These are phyloP conservation scores for Ensete glaucum DNA, from an alignment of 176 grass and related monocot genomes.

Conservation along the genomic window DNA sequence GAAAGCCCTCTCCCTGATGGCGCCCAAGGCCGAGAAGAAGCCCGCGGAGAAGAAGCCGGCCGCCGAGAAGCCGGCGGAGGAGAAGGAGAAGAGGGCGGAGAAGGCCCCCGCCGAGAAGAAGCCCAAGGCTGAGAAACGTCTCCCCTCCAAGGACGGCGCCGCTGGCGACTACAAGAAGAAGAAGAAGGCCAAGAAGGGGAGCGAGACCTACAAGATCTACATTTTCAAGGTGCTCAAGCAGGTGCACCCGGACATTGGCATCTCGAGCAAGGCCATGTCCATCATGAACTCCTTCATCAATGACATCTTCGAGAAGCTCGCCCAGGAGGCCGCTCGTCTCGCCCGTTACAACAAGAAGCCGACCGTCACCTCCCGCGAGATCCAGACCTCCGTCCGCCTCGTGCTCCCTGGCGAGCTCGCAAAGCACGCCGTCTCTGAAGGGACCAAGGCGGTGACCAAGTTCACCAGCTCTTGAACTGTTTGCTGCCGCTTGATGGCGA, in stretches of 20 bases:
- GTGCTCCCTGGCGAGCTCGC: conserved; percentile 62
- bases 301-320: conserved; percentile 80
- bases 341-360: conserved; percentile 73
- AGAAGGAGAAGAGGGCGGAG: conserved; percentile 4
- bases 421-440: conserved; percentile 62
- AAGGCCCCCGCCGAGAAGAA: conserved; percentile 5
- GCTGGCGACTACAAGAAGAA: conserved; percentile 2
- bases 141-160: neutral
- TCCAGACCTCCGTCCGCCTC: conserved; percentile 58
- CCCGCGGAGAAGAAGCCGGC: conserved; percentile 37
- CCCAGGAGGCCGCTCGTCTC: conserved; percentile 36
- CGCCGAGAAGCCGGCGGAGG: conserved; percentile 6
- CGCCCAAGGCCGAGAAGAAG: conserved; percentile 39
- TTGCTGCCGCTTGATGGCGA: too few species aligned
- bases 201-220: conserved; percentile 89
- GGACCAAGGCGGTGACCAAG: conserved; percentile 72
- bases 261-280: conserved; percentile 88
- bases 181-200: conserved; percentile 15
- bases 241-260: conserved; percentile 82
- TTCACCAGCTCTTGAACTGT: conserved; percentile 28
- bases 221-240: conserved; percentile 88
- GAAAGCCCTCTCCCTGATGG: neutral
- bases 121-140: conserved; percentile 6
- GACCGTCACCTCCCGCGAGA: conserved; percentile 64
- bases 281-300: conserved; percentile 96